Evolutionary conservation across 108 stramenopile genomes (phyloP), one percentile per base, ranked within the genome.

Genomic region (Skeletonema grethae): DNA sequence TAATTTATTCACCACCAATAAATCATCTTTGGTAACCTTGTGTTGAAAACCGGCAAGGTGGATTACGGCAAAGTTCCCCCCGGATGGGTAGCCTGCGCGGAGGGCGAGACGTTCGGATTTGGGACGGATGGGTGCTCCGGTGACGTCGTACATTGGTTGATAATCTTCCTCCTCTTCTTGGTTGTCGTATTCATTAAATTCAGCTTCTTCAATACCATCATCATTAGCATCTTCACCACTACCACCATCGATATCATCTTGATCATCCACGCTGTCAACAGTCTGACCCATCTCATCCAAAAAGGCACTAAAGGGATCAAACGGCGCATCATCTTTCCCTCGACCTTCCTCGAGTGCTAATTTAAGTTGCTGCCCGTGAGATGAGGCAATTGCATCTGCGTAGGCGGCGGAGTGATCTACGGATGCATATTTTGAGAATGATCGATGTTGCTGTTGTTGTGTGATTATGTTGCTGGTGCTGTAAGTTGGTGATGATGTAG

Each of bases 11-110:
- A 87, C 82, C 12, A 94, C 87, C 25, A 97, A 39, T 31, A 95
- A 67, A 79, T 97, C 96, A 63, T 92, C 91, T 6, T 75, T 67
- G 28, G 88, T 86, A 9, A 92, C 91, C 84, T 97, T 95, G 67
- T 90, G 85, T 75, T 97, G 96, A 22, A 89, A 79, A 13, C 96
- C 93, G 29, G 82, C 86, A 8, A 95, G 66, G 39, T 79, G 69
- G 18, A 97, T 43, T 25, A 97, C 81, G 25, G 90, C 91, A 78
- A 95, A 92, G 24, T 83, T 72, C 16, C 90, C 90, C 9, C 88
- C 91, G 1, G 90, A 76, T 18, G 95, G 95, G 48, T 84, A 85
- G 11, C 95, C 95, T 4, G 90, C 88, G 3, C 73, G 67, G 9
- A 91, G 73, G 29, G 84, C 82, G 2, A 72, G 78, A 16, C 85